A percentile compares a stretch with the other conserved stretches of the same genome.
Evolutionary conservation across 2,329 filamentous ascomycete species (phyloP).

Genomic region (Microascus cirrosus): DNA sequence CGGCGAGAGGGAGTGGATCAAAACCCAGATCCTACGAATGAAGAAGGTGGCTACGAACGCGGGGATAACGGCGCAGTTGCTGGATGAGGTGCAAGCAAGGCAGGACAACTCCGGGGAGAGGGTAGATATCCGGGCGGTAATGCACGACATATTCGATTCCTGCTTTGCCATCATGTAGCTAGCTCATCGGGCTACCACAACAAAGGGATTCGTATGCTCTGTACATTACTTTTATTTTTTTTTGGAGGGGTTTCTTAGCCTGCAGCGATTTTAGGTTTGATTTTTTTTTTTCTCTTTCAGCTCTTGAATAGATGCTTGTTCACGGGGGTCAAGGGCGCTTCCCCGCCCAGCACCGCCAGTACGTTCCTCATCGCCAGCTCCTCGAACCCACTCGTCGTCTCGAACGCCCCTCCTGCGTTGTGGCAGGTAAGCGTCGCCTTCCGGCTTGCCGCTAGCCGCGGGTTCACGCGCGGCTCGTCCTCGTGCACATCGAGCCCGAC

Average conservation of each 20-base stretch:
- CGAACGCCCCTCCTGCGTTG: slow-evolving; percentile 42
- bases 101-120: slow-evolving; percentile 26
- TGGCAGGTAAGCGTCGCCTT: slow-evolving; percentile 36
- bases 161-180: slow-evolving; percentile 40
- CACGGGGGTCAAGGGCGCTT: slow-evolving; percentile 35
- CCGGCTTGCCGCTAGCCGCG: slow-evolving; percentile 16
- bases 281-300: background rate
- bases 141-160: slow-evolving; percentile 36
- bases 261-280: no score
- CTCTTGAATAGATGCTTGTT: slow-evolving; percentile 34
- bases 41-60: slow-evolving; percentile 31
- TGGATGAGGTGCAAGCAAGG: slow-evolving; percentile 31
- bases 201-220: background rate
- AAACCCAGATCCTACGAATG: slow-evolving; percentile 34
- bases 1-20: slow-evolving; percentile 37
- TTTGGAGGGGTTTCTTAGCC: no score
- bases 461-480: slow-evolving; percentile 15
- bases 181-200: background rate
- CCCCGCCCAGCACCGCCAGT: slow-evolving; percentile 29
- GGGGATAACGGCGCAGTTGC: slow-evolving; percentile 30
- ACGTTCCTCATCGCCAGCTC: slow-evolving; percentile 42
- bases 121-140: slow-evolving; percentile 32
- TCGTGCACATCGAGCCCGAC: slow-evolving; percentile 9
- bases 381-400: slow-evolving; percentile 43
- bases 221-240: background rate